Conservation (phyloP, 495 filamentous ascomycete genomes). For the Halenospora varia region DNA sequence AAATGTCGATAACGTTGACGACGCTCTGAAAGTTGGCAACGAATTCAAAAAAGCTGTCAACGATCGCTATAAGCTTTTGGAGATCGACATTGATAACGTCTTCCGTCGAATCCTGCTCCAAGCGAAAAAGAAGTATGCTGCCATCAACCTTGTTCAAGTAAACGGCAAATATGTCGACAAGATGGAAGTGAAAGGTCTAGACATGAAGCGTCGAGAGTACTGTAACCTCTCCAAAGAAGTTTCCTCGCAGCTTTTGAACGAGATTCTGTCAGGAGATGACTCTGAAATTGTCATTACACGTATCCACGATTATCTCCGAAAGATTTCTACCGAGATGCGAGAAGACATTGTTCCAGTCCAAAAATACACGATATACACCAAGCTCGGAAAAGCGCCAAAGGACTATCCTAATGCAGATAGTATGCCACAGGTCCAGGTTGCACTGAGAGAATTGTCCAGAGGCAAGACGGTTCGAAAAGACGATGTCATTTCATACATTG, state of each 20-base stretch:
- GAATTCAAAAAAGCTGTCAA: slow-evolving; percentile 71
- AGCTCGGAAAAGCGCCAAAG: slow-evolving; percentile 88
- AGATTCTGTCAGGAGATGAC: slow-evolving; percentile 91
- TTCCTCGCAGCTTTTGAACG: slow-evolving; percentile 76
- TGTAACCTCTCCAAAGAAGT: slow-evolving; percentile 92
- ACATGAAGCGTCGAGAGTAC: slow-evolving; percentile 97
- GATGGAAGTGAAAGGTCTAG: slow-evolving; percentile 95
- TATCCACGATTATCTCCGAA: slow-evolving; percentile 87
- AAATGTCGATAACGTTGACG: slow-evolving; percentile 87
- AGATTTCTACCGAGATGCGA: slow-evolving; percentile 79
- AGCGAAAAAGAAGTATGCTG: slow-evolving; percentile 99
- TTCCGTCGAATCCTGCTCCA: slow-evolving; percentile 91
- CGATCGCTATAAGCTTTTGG: slow-evolving; percentile 80
- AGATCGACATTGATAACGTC: slow-evolving; percentile 98
- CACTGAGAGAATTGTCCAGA: slow-evolving; percentile 77
- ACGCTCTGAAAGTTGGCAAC: slow-evolving; percentile 80
- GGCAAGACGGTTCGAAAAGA: slow-evolving; percentile 86
- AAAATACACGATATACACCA: slow-evolving; percentile 97
- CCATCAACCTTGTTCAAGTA: slow-evolving; percentile 85
- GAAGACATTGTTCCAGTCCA: slow-evolving; percentile 63
- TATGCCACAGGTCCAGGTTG: slow-evolving; percentile 98
- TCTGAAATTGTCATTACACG: slow-evolving; percentile 82
- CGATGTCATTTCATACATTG: slow-evolving; percentile 93
- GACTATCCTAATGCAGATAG: slow-evolving; percentile 89
- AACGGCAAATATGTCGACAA: slow-evolving; percentile 90